A percentile compares a stretch with the other conserved stretches of the same genome.
phyloP scores from a whole-genome alignment of 192 early-diverging fungal species.

The Coemansia sp. region DNA sequence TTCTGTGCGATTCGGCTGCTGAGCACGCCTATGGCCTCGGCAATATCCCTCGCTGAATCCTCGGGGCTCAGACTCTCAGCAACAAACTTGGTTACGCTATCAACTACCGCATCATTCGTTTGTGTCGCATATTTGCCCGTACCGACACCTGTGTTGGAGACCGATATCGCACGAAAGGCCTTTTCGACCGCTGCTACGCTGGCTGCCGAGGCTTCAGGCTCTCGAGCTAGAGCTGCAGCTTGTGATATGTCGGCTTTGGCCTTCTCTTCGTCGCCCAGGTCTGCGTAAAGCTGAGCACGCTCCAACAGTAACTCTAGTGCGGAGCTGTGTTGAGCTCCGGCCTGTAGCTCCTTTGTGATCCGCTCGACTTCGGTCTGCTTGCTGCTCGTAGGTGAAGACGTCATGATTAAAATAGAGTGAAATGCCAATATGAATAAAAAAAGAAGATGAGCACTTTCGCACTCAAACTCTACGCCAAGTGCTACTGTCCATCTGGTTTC shows the following conservation, averaged over 20 bases:
- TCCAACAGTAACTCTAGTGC: conserved; percentile 22
- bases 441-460: no score
- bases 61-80: not conserved
- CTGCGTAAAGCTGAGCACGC: conserved; percentile 26
- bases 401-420: not conserved
- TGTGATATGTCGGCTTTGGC: conserved; percentile 35
- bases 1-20: not conserved
- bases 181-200: conserved; percentile 34
- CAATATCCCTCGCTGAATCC: not conserved
- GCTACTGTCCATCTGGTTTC: not conserved
- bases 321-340: not conserved
- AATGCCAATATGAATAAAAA: not conserved
- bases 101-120: not conserved
- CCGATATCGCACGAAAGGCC: conserved; percentile 23
- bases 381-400: not conserved
- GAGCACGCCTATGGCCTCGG: conserved; percentile 1
- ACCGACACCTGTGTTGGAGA: not conserved
- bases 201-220: conserved; percentile 10
- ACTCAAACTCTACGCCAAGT: no score
- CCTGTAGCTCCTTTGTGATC: conserved; percentile 31
- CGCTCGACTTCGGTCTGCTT: conserved; percentile 13
- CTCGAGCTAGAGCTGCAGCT: conserved; percentile 33
- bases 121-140: conserved; percentile 5
- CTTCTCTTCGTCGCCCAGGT: conserved; percentile 24
- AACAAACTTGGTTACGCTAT: not conserved